These are phyloP conservation scores for Thalassiosira profunda DNA, from an alignment of 108 stramenopile species.

Conservation along the genomic window DNA sequence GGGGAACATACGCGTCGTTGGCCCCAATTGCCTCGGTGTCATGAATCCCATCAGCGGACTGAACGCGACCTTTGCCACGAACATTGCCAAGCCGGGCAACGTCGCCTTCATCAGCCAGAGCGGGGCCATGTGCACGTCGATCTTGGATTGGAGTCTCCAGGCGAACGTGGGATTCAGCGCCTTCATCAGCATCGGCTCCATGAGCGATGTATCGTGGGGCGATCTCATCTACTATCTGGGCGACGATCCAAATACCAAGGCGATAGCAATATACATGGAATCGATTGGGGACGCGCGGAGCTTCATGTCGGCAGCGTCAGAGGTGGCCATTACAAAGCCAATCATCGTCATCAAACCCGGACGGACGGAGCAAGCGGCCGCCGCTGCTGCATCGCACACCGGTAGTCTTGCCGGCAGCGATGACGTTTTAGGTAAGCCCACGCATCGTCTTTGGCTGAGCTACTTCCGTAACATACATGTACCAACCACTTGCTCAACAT, in stretches of 20 bases:
- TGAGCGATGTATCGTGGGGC: constrained; percentile 42
- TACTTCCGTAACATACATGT: too few species aligned
- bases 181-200: constrained; percentile 31
- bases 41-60: constrained; percentile 41
- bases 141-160: constrained; percentile 35
- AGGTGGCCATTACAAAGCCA: constrained; percentile 43
- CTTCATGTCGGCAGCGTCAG: constrained; percentile 47
- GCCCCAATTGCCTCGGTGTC: constrained; percentile 52
- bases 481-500: not conserved
- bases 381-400: constrained; percentile 38
- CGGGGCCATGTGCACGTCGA: constrained; percentile 43
- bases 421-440: constrained; percentile 37
- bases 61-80: constrained; percentile 39
- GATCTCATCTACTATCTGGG: constrained; percentile 42
- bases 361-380: constrained; percentile 24
- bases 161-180: constrained; percentile 43
- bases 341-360: constrained; percentile 48
- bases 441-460: too few species aligned
- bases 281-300: constrained; percentile 36
- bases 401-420: constrained; percentile 38
- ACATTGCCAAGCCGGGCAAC: constrained; percentile 31
- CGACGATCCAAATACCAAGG: constrained; percentile 43
- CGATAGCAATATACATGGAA: constrained; percentile 50
- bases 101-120: constrained; percentile 31
- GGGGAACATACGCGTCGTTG: constrained; percentile 37